Percentiles rank a stretch among this genome's conserved stretches.
phyloP scores from a whole-genome alignment of 345 rosid species.

The Eucalyptus cloeziana region DNA sequence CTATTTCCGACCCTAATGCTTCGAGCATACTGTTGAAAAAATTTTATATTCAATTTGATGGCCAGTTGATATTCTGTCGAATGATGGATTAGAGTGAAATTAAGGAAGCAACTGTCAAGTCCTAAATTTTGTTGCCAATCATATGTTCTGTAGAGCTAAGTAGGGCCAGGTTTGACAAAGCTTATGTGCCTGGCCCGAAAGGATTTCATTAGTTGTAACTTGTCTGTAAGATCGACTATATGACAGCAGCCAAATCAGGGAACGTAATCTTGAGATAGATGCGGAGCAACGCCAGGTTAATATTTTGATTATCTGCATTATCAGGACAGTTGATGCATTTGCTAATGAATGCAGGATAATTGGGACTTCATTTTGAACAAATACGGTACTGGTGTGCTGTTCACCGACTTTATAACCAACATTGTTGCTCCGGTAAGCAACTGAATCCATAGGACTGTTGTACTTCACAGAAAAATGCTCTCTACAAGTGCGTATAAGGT shows the following conservation, averaged over 20 bases:
- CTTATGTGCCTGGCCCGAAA: neutral
- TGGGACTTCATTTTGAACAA: conserved; percentile 18
- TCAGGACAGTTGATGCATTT: neutral
- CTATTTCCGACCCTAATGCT: neutral
- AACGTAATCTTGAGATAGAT: neutral
- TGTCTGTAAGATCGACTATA: neutral
- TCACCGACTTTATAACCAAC: conserved; percentile 2
- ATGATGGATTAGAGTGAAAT: neutral
- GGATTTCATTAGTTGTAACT: neutral
- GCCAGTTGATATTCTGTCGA: neutral
- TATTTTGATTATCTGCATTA: neutral
- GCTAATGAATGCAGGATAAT: conserved; percentile 20
- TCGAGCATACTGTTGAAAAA: neutral
- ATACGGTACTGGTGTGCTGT: conserved; percentile 16
- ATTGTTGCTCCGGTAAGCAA: conserved; percentile 20
- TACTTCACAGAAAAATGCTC: neutral
- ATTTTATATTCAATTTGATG: neutral
- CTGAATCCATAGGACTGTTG: neutral
- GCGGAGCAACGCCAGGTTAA: neutral
- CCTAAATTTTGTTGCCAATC: neutral
- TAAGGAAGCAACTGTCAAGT: neutral
- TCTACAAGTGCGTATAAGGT: neutral
- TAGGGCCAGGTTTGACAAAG: neutral
- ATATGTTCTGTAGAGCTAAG: neutral
- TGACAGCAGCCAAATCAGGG: neutral